phyloP scores from a whole-genome alignment of 2,329 filamentous ascomycete species.

The Calonectria ilicicola region DNA sequence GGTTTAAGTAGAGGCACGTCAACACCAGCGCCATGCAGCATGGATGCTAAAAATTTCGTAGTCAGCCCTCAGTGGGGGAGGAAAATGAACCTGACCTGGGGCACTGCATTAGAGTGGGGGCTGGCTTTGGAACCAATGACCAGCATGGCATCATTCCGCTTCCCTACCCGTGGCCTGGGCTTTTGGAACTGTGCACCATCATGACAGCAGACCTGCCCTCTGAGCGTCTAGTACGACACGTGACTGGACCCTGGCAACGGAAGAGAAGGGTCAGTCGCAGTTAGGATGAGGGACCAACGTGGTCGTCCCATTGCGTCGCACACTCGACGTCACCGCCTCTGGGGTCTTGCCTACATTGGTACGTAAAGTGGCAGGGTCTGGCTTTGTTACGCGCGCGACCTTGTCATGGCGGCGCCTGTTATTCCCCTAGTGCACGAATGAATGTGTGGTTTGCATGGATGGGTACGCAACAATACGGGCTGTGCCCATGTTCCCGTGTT shows the following conservation, averaged over 20 bases:
- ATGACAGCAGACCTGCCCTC: background rate
- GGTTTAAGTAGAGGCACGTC: background rate
- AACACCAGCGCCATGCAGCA: background rate
- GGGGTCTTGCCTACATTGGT: constrained; percentile 11
- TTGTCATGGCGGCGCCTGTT: background rate
- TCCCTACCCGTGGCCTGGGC: background rate
- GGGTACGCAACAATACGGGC: constrained; percentile 21
- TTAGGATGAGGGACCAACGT: background rate
- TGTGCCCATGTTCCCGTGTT: constrained; percentile 9
- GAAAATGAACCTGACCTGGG: background rate
- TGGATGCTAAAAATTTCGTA: background rate
- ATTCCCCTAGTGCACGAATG: background rate
- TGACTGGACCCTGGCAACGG: background rate
- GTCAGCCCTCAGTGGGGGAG: background rate
- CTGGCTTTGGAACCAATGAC: constrained; percentile 20
- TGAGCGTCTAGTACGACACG: background rate
- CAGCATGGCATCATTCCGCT: constrained; percentile 26
- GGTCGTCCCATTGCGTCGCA: constrained; percentile 20
- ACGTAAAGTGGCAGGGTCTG: background rate
- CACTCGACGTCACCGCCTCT: constrained; percentile 23
- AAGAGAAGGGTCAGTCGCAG: background rate
- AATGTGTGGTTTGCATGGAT: background rate
- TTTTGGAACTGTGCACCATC: background rate
- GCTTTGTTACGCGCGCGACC: background rate
- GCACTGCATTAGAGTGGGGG: constrained; percentile 23